A percentile compares a stretch with the other conserved stretches of the same genome.
Evolutionary conservation across 2,329 filamentous ascomycete species (phyloP).

Genomic region (Botrytis elliptica): DNA sequence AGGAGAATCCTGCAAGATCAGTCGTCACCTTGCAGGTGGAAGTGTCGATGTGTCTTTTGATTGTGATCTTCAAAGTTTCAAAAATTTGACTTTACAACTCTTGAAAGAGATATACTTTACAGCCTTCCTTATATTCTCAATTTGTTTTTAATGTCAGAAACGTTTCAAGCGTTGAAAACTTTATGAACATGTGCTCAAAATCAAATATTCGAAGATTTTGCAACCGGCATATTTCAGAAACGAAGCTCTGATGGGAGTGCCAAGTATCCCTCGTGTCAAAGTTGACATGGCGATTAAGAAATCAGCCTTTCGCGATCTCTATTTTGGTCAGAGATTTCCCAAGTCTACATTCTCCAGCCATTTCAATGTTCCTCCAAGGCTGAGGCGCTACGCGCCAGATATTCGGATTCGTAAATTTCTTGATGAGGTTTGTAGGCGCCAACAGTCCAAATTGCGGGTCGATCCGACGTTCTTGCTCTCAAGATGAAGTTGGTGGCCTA

Average conservation of each 20-base stretch:
- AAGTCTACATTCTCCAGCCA: neutral
- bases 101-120: neutral
- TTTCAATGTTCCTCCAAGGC: neutral
- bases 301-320: neutral
- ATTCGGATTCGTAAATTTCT: neutral
- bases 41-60: neutral
- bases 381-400: neutral
- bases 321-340: neutral
- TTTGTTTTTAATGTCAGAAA: neutral
- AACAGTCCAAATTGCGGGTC: slow-evolving; percentile 1
- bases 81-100: neutral
- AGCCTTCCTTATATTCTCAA: no score
- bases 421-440: neutral
- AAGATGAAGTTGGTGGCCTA: neutral
- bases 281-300: neutral
- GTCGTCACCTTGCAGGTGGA: neutral
- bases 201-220: neutral
- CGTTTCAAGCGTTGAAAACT: neutral
- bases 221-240: neutral
- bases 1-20: neutral
- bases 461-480: neutral
- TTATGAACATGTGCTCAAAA: neutral
- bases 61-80: neutral
- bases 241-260: neutral
- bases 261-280: neutral